A percentile compares a stretch with the other conserved stretches of the same genome.
phyloP scores from a whole-genome alignment of 1,139 yeast species.

The Hyphopichia burtonii region DNA sequence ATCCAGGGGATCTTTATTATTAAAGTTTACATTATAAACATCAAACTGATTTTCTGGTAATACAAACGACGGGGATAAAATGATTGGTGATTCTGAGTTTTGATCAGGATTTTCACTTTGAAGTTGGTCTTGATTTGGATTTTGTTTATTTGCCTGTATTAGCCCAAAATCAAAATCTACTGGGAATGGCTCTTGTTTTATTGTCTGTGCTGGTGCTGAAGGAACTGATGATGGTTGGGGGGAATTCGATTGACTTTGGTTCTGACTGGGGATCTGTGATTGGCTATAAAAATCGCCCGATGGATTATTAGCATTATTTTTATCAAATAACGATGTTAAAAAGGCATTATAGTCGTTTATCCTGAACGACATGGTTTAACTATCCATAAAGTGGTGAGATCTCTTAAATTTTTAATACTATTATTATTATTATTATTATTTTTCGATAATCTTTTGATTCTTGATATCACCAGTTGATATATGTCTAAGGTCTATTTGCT shows the following conservation, averaged over 20 bases:
- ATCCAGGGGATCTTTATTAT: not conserved
- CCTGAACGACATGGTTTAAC: conserved; percentile 24
- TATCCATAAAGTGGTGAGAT: not conserved
- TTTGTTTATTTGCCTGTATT: conserved; percentile 5
- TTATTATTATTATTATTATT: too few relatives aligned
- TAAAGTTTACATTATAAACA: conserved; percentile 1
- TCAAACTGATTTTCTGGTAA: conserved; percentile 2
- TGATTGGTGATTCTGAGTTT: not conserved
- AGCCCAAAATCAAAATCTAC: conserved; percentile 34
- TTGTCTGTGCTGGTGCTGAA: not conserved
- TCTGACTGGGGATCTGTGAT: conserved; percentile 2
- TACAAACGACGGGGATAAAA: not conserved
- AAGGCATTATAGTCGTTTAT: conserved; percentile 34
- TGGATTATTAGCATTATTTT: conserved; percentile 9
- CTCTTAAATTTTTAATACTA: too few relatives aligned
- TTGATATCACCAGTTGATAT: too few relatives aligned
- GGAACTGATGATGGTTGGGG: conserved; percentile 2
- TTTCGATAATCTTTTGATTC: too few relatives aligned
- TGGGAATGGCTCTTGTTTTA: conserved; percentile 15
- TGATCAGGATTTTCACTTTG: not conserved
- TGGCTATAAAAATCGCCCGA: conserved; percentile 3
- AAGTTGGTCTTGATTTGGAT: not conserved
- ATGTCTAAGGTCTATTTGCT: too few relatives aligned
- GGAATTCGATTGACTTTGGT: conserved; percentile 3
- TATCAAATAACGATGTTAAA: conserved; percentile 27